These are phyloP conservation scores for Pichia sp. DNA, from an alignment of 1,139 yeast genomes.

Conservation along the genomic window DNA sequence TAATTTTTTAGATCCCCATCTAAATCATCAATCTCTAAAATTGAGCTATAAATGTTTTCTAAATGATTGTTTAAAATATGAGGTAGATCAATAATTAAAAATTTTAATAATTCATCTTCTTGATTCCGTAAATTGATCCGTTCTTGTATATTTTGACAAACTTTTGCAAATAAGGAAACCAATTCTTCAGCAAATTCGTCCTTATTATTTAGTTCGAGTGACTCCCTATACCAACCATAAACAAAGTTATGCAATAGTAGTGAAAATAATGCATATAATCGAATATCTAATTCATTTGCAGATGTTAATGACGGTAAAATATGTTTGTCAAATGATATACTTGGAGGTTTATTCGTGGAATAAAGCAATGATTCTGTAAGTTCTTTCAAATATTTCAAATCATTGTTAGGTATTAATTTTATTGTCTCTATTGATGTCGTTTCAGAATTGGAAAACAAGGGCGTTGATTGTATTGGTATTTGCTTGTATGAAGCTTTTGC, in stretches of 20 bases:
- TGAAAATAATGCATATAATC: conserved; percentile 40
- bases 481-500: neutral
- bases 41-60: conserved; percentile 10
- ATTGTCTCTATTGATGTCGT: neutral
- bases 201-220: conserved; percentile 33
- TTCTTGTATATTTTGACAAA: conserved; percentile 34
- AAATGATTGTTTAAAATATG: conserved; percentile 17
- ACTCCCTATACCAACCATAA: conserved; percentile 36
- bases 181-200: conserved; percentile 36
- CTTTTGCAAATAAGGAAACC: conserved; percentile 32
- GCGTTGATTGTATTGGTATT: neutral
- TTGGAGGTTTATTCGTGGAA: too few relatives aligned
- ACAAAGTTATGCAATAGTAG: conserved; percentile 41
- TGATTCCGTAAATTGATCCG: conserved; percentile 17
- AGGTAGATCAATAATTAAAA: conserved; percentile 34
- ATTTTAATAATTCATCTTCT: conserved; percentile 34
- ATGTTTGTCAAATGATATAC: too few relatives aligned
- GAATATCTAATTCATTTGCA: conserved; percentile 31
- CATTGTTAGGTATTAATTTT: neutral
- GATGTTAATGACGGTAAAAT: conserved; percentile 9
- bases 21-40: conserved; percentile 1
- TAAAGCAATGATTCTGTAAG: neutral
- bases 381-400: conserved; percentile 1
- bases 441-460: neutral
- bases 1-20: conserved; percentile 1